phyloP scores from a whole-genome alignment of 805 yeast species.

The Lachancea nothofagi region DNA sequence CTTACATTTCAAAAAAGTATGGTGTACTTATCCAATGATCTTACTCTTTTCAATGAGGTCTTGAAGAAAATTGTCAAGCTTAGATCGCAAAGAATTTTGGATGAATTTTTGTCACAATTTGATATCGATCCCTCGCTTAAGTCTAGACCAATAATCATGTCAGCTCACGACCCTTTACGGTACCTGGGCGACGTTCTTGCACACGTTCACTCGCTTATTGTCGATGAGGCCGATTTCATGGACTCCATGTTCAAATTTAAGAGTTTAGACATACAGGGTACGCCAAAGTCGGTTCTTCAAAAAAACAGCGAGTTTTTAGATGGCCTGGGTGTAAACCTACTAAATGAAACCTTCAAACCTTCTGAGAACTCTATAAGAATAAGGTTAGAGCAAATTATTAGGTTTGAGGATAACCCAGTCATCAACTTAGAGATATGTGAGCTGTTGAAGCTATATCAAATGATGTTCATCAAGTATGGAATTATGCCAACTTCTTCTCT shows the following conservation, averaged over 20 bases:
- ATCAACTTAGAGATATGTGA: slow-evolving; percentile 54
- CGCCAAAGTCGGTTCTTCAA: slow-evolving; percentile 17
- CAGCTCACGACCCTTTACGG: slow-evolving; percentile 75
- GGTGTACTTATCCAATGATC: slow-evolving; percentile 36
- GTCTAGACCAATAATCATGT: slow-evolving; percentile 49
- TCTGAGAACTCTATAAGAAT: slow-evolving; percentile 50
- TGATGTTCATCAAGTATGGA: slow-evolving; percentile 54
- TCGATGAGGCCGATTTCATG: slow-evolving; percentile 78
- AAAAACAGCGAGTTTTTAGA: slow-evolving; percentile 24
- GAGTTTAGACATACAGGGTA: slow-evolving; percentile 16
- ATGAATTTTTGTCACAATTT: slow-evolving; percentile 61
- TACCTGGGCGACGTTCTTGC: slow-evolving; percentile 86
- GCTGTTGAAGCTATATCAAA: slow-evolving; percentile 58
- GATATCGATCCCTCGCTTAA: slow-evolving; percentile 27
- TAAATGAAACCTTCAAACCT: slow-evolving; percentile 30
- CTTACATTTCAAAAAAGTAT: slow-evolving; percentile 32
- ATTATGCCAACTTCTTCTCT: slow-evolving; percentile 21
- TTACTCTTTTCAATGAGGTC: slow-evolving; percentile 52
- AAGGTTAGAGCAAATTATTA: slow-evolving; percentile 60
- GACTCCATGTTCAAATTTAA: slow-evolving; percentile 51
- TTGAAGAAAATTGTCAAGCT: slow-evolving; percentile 59
- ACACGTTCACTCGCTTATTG: slow-evolving; percentile 76
- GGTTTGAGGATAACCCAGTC: slow-evolving; percentile 55
- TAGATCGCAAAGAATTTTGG: slow-evolving; percentile 57
- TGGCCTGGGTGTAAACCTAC: slow-evolving; percentile 25